Evolutionary conservation across 2,329 filamentous ascomycete species (phyloP).

Genomic region (Peltaster fructicola): DNA sequence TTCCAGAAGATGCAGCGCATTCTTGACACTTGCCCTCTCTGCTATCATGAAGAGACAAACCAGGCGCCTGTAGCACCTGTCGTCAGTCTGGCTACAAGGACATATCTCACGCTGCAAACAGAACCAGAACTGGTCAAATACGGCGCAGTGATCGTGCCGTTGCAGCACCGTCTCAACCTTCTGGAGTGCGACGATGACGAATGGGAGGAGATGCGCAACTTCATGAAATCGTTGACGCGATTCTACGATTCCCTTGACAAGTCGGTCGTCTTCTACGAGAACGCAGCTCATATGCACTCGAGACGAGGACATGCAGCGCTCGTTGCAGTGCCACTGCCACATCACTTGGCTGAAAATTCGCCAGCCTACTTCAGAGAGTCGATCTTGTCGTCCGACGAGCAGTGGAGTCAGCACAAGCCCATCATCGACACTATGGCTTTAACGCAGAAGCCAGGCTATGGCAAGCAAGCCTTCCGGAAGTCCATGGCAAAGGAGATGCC

Average conservation of each 20-base stretch:
- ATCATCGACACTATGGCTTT: conserved; percentile 68
- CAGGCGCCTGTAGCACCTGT: conserved; percentile 61
- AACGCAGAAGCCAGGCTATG: conserved; percentile 45
- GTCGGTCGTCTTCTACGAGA: conserved; percentile 94
- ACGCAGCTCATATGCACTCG: conserved; percentile 59
- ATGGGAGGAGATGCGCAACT: conserved; percentile 97
- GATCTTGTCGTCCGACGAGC: conserved; percentile 70
- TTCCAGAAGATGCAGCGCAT: conserved; percentile 80
- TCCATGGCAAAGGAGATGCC: conserved; percentile 89
- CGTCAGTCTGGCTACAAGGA: conserved; percentile 67
- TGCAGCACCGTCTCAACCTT: conserved; percentile 72
- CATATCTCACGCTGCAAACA: conserved; percentile 75
- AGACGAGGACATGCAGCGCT: conserved; percentile 71
- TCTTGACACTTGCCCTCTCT: conserved; percentile 75
- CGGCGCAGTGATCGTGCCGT: conserved; percentile 74
- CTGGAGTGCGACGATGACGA: conserved; percentile 98
- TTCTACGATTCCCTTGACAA: conserved; percentile 90
- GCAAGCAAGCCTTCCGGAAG: conserved; percentile 64
- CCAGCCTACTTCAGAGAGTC: conserved; percentile 93
- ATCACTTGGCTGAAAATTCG: conserved; percentile 75
- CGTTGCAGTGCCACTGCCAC: conserved; percentile 72
- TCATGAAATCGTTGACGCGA: conserved; percentile 89
- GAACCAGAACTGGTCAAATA: conserved; percentile 73
- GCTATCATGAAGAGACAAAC: conserved; percentile 71
- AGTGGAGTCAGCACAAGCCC: conserved; percentile 92